Evolutionary conservation across 345 rosid species (phyloP).

Genomic region (Citrus glauca): DNA sequence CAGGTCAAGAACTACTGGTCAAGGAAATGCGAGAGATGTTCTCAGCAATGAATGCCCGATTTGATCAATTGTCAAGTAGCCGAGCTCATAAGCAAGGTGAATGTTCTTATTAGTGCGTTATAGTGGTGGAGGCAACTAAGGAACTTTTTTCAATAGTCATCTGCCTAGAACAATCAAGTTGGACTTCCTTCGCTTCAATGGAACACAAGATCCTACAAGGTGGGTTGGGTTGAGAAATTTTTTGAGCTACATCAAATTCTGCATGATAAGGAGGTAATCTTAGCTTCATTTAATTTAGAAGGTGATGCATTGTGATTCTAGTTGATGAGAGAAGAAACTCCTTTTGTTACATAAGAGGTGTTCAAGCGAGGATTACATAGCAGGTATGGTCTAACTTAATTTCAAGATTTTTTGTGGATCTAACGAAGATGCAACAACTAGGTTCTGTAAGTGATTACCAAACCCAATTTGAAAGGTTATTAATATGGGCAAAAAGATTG

Average conservation of each 20-base stretch:
- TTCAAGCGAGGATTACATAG: too few species aligned
- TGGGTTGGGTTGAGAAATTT: background rate
- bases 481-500: background rate
- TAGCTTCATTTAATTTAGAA: conserved; percentile 6
- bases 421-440: background rate
- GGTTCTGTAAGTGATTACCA: background rate
- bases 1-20: background rate
- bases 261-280: background rate
- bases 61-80: background rate
- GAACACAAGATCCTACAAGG: background rate
- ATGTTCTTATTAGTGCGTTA: background rate
- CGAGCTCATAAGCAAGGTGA: background rate
- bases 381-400: background rate
- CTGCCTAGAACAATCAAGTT: too few species aligned
- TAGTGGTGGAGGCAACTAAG: background rate
- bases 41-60: background rate
- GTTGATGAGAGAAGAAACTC: too few species aligned
- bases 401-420: conserved; percentile 1
- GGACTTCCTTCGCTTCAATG: background rate
- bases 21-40: background rate
- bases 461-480: background rate
- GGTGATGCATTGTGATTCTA: background rate
- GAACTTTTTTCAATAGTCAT: background rate
- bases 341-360: too few species aligned
- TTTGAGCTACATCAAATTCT: background rate